phyloP scores from a whole-genome alignment of 257 asterid species.

The Solanum chilense region DNA sequence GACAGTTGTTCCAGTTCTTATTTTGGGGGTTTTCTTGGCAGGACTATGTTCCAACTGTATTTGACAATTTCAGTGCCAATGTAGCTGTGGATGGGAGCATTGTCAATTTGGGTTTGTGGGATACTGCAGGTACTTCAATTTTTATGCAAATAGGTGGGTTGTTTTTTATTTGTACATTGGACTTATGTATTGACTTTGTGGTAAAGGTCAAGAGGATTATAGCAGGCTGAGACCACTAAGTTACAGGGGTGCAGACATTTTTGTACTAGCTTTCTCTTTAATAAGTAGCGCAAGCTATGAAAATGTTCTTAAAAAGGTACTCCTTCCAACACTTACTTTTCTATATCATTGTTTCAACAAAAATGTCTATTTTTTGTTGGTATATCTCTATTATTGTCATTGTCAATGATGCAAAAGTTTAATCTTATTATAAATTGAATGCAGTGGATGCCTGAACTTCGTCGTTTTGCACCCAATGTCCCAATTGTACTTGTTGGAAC shows the following conservation, averaged over 20 bases:
- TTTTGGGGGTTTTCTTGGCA: neutral
- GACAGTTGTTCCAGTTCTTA: neutral
- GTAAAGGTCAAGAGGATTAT: conserved; percentile 74
- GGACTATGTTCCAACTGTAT: conserved; percentile 73
- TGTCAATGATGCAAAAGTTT: neutral
- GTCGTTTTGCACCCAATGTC: conserved; percentile 72
- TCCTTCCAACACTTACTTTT: neutral
- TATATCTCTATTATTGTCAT: neutral
- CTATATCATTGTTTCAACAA: neutral
- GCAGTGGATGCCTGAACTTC: conserved; percentile 83
- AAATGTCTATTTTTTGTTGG: neutral
- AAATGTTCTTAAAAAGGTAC: conserved; percentile 66
- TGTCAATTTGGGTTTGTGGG: conserved; percentile 77
- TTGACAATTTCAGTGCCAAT: conserved; percentile 74
- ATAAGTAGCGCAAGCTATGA: conserved; percentile 79
- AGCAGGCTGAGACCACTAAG: conserved; percentile 71
- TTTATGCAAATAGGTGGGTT: neutral
- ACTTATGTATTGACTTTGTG: neutral
- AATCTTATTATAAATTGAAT: neutral
- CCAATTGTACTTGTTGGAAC: conserved; percentile 81
- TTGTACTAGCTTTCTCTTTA: conserved; percentile 66
- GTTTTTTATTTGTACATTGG: neutral
- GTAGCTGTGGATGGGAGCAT: conserved; percentile 63
- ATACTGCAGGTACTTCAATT: conserved; percentile 60
- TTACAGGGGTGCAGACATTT: conserved; percentile 80